These are phyloP conservation scores for Hyparrhenia diplandra DNA, from an alignment of 176 grass and related monocot species.

Conservation along the genomic window DNA sequence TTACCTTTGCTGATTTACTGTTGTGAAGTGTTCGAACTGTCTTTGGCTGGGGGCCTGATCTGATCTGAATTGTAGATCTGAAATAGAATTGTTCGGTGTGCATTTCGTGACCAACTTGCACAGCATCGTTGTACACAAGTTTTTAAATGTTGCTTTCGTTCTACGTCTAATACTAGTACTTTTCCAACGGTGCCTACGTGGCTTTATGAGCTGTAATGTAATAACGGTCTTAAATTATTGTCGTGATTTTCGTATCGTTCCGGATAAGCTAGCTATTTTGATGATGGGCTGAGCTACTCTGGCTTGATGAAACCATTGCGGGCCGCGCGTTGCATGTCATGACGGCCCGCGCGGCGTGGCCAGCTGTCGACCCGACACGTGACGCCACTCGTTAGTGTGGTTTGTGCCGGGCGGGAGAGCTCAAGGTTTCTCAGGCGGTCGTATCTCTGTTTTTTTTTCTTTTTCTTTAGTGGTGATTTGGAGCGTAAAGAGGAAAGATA, in stretches of 20 bases:
- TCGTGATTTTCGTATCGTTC: neutral
- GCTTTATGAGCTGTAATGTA: slow-evolving; percentile 19
- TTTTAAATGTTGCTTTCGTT: neutral
- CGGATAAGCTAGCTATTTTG: neutral
- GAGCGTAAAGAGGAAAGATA: too few relatives aligned
- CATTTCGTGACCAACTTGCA: neutral
- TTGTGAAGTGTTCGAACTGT: too few relatives aligned
- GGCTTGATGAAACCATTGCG: neutral
- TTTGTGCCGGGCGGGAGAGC: neutral
- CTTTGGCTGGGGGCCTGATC: neutral
- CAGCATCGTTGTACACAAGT: neutral
- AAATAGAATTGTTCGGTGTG: neutral
- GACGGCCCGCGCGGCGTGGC: neutral
- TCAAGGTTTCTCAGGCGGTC: neutral
- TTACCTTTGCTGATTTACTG: neutral
- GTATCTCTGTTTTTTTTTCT: too few relatives aligned
- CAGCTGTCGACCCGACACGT: neutral
- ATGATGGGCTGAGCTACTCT: neutral
- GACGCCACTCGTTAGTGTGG: neutral
- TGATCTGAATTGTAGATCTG: neutral
- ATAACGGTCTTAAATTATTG: neutral
- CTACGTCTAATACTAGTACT: neutral
- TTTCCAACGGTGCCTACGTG: neutral
- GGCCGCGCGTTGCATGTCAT: neutral
- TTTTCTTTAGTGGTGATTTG: neutral